Evolutionary conservation across 148 eudicot species (phyloP).

Genomic region (Rheum nobile): DNA sequence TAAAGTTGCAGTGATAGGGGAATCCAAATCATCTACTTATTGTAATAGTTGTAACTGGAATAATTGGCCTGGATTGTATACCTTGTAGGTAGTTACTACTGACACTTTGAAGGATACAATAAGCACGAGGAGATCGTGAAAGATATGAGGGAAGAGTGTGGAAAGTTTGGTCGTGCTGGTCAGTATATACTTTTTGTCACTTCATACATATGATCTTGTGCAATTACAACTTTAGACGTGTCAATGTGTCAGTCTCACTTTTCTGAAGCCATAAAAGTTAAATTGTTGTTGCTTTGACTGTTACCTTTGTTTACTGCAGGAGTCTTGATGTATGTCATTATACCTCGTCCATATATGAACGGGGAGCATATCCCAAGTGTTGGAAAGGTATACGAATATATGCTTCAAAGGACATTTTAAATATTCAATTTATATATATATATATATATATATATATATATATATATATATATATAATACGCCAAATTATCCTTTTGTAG

Average conservation of each 20-base stretch:
- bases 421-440: no score
- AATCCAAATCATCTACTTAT: background rate
- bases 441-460: no score
- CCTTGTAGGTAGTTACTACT: slow-evolving; percentile 42
- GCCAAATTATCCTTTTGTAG: no score
- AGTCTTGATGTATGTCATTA: slow-evolving; percentile 45
- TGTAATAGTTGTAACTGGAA: background rate
- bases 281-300: background rate
- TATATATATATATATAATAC: no score
- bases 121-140: slow-evolving; percentile 85
- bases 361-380: slow-evolving; percentile 57
- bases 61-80: background rate
- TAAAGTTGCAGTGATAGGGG: background rate
- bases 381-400: slow-evolving; percentile 73
- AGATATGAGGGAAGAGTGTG: slow-evolving; percentile 86
- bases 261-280: background rate
- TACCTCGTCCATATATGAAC: slow-evolving; percentile 58
- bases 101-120: slow-evolving; percentile 64
- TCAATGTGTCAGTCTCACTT: background rate
- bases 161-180: slow-evolving; percentile 92
- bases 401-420: background rate
- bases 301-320: slow-evolving; percentile 31
- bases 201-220: background rate
- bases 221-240: background rate
- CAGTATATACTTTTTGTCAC: slow-evolving; percentile 9